A percentile compares a stretch with the other conserved stretches of the same genome.
phyloP scores from a whole-genome alignment of 352 stramenopile genomes.

The Globisporangium alternatum region DNA sequence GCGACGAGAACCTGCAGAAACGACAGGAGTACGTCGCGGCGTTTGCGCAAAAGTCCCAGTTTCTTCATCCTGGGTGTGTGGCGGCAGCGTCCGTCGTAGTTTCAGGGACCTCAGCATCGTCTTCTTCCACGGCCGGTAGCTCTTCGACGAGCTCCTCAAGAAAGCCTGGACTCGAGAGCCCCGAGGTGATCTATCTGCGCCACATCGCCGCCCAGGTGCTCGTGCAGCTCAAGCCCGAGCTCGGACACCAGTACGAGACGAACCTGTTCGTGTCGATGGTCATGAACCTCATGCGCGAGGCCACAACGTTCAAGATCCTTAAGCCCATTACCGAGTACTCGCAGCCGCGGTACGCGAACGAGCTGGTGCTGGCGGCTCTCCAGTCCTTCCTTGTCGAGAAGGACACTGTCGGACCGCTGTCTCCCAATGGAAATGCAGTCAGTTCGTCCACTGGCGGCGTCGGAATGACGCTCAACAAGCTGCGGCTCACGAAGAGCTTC shows the following conservation, averaged over 20 bases:
- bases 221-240: slow-evolving; percentile 60
- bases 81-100: not conserved
- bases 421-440: slow-evolving; percentile 11
- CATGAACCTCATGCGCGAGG: slow-evolving; percentile 62
- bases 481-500: slow-evolving; percentile 58
- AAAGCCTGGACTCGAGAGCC: slow-evolving; percentile 29
- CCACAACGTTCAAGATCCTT: slow-evolving; percentile 58
- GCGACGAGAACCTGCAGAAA: slow-evolving; percentile 44
- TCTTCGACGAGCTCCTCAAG: slow-evolving; percentile 15
- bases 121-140: not conserved
- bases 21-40: slow-evolving; percentile 54
- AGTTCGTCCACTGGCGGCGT: slow-evolving; percentile 17
- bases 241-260: slow-evolving; percentile 41
- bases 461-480: slow-evolving; percentile 45
- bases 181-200: slow-evolving; percentile 59
- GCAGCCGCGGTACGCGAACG: slow-evolving; percentile 67
- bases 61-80: slow-evolving; percentile 68
- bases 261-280: slow-evolving; percentile 71
- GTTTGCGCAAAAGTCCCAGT: slow-evolving; percentile 56
- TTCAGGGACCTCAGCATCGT: not conserved
- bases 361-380: slow-evolving; percentile 48
- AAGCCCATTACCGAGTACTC: slow-evolving; percentile 69
- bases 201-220: slow-evolving; percentile 67
- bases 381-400: slow-evolving; percentile 33
- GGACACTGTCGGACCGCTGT: slow-evolving; percentile 15